Base-by-base conservation (phyloP, 768 basidiomycete species). In the Suillus americanus region DNA sequence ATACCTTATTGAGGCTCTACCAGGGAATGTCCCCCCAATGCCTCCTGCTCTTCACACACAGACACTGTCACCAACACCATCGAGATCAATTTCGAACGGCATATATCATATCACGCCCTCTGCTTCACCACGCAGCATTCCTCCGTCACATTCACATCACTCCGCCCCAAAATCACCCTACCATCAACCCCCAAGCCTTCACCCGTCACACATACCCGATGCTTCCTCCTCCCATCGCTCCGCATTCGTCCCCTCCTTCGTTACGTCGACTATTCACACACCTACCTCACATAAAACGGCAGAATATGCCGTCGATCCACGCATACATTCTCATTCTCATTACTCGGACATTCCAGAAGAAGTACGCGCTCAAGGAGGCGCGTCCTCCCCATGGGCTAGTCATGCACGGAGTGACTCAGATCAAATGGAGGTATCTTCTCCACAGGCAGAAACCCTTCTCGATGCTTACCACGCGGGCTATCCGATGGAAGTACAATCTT, bases 1-100 rank as follows among this genome's bases (percentile, higher is more conserved):
- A 16, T 99, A 99, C 81, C 87, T 98, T 63, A 83, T 84, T 64
- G 93, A 97, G 77, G 93, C 91, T 14, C 79, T 81, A 65, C 86
- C 84, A 41, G 83, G 86, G 57, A 89, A 89, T 68, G 81, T 85
- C 69, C 86, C 89, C 25, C 88, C 88, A 23, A 78, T 87, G 66
- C 88, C 88, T 62, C 78, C 85, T 33, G 82, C 82, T 48, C 73
- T 86, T 60, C 81, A 79, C 63, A 72, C 77, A 25, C 77, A 84
- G 59, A 75, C 78, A 37, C 75, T 73, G 65, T 76, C 70, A 75
- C 77, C 65, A 71, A 68, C 73, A 68, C 50, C 79, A 71, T 61
- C 79, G 74, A 73, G 79, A 81, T 63, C 73, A 73, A 65, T 76
- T 67, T 67, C 66, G 71, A 70, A 79, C 74, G 67, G 72, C 61